A percentile compares a stretch with the other conserved stretches of the same genome.
These are phyloP conservation scores for Xylaria sp. DNA, from an alignment of 2,329 filamentous ascomycete genomes.

Conservation along the genomic window DNA sequence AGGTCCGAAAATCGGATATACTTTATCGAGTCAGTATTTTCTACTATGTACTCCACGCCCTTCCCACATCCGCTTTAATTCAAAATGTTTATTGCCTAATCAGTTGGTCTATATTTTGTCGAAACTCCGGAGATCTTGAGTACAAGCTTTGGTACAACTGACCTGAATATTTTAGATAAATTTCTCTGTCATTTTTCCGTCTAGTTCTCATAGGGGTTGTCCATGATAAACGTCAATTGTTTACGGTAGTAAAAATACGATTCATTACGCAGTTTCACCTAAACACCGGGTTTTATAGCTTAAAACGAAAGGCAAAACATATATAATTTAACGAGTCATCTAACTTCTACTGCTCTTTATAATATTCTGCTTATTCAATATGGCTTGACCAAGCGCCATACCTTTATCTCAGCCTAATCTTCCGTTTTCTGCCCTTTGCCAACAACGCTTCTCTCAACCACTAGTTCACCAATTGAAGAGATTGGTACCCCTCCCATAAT, in stretches of 20 bases:
- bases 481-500: constrained; percentile 34
- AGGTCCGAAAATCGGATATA: background rate
- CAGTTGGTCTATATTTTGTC: background rate
- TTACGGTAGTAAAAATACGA: no score
- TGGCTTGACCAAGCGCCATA: background rate
- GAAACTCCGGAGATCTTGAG: background rate
- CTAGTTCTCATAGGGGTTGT: no score
- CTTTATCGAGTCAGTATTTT: background rate
- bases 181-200: no score
- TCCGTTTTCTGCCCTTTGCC: constrained; percentile 26
- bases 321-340: background rate
- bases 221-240: no score
- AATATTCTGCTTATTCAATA: background rate
- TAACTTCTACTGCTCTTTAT: background rate
- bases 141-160: no score
- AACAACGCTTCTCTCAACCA: constrained; percentile 38
- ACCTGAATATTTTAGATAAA: no score
- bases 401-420: background rate
- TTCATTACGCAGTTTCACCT: no score
- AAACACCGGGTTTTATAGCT: background rate
- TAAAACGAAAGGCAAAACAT: background rate
- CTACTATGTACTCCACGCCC: background rate
- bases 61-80: background rate
- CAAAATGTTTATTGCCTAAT: background rate
- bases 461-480: constrained; percentile 32